phyloP scores from a whole-genome alignment of 345 rosid species.

The Camelina sativa region DNA sequence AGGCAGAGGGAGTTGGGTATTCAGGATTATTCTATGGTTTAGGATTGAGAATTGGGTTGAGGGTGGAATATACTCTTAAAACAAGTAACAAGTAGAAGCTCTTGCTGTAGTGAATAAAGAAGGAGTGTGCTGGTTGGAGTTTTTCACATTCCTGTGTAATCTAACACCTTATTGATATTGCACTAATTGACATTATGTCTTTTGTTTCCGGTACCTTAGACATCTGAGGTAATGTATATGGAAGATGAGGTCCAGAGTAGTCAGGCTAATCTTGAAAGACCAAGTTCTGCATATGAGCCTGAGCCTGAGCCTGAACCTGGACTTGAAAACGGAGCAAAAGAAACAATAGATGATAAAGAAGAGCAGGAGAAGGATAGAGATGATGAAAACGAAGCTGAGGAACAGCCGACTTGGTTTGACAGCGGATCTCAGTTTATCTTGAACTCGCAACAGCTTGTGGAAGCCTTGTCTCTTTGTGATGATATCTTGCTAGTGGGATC shows the following conservation, averaged over 20 bases:
- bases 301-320: constrained; percentile 37
- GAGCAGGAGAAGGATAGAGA: constrained; percentile 8
- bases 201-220: constrained; percentile 38
- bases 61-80: constrained; percentile 2
- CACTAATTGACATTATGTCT: constrained; percentile 3
- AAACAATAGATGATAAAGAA: constrained; percentile 40
- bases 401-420: constrained; percentile 79
- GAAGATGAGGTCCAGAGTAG: constrained; percentile 52
- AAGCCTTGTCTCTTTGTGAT: constrained; percentile 82
- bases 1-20: constrained; percentile 12
- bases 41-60: not conserved
- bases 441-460: constrained; percentile 92
- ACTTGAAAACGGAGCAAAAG: constrained; percentile 37
- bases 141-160: not conserved
- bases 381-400: constrained; percentile 54
- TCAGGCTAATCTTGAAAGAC: constrained; percentile 50
- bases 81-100: not conserved
- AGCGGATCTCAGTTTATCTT: constrained; percentile 71
- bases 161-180: not conserved
- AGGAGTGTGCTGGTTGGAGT: not conserved
- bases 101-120: not conserved
- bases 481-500: constrained; percentile 85
- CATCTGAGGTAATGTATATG: constrained; percentile 40
- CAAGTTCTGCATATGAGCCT: constrained; percentile 41
- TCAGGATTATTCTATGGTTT: not conserved